phyloP scores from a whole-genome alignment of 208 protist genomes.

The Leishmania tropica region DNA sequence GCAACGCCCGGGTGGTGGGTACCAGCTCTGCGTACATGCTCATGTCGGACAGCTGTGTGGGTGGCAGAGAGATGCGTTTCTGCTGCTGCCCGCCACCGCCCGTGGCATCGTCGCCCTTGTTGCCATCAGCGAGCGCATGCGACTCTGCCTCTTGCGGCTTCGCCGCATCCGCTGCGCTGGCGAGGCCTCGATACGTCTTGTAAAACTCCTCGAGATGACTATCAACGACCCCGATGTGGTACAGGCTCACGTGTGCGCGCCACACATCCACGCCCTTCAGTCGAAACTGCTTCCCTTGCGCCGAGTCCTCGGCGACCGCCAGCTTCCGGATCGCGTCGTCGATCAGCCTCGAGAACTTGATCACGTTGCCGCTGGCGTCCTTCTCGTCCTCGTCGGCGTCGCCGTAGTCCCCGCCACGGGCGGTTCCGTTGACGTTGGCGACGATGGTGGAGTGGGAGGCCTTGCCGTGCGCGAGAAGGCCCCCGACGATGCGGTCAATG shows the following conservation, averaged over 20 bases:
- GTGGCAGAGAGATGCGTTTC: conserved; percentile 19
- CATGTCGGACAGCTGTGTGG: conserved; percentile 23
- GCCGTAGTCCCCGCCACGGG: conserved; percentile 31
- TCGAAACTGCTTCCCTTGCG: conserved; percentile 40
- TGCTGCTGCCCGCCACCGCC: background rate
- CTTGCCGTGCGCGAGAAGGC: conserved; percentile 27
- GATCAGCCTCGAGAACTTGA: conserved; percentile 28
- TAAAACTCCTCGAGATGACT: conserved; percentile 31
- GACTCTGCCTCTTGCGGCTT: background rate
- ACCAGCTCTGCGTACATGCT: conserved; percentile 43
- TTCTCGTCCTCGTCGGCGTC: conserved; percentile 32
- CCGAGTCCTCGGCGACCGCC: conserved; percentile 35
- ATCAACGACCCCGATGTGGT: conserved; percentile 45
- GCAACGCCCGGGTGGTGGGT: conserved; percentile 53
- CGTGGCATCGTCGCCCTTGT: background rate
- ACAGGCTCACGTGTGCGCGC: conserved; percentile 50
- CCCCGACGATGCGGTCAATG: conserved; percentile 33
- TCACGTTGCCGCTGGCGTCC: conserved; percentile 24
- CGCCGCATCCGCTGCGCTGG: background rate
- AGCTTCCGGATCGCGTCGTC: conserved; percentile 41
- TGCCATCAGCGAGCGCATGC: background rate
- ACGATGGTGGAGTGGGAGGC: conserved; percentile 28
- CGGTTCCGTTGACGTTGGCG: conserved; percentile 15
- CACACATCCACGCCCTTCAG: conserved; percentile 55
- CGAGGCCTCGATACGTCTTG: conserved; percentile 32